Base-by-base conservation (phyloP, 345 rosid species). In the Linum tenue region DNA sequence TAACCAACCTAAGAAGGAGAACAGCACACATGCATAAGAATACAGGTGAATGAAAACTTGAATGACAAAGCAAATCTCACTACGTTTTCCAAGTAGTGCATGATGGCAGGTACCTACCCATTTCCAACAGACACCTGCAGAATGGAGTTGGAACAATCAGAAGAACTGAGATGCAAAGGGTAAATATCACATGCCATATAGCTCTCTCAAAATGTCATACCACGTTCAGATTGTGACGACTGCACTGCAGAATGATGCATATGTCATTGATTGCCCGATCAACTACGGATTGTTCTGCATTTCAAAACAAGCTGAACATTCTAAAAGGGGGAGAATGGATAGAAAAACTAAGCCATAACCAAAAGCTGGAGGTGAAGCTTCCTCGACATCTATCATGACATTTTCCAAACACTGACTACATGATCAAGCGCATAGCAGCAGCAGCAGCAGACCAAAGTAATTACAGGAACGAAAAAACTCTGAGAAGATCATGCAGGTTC, bases 181-280 rank as follows among this genome's bases (percentile, higher is more conserved):
- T 5, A 37, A 43, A 41, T 39, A 42, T 61, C 59, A 62, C 17
- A 41, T 15, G 41, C 22, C 4, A 39, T 9, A 48, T 8, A 63
- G 22, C 11, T 4, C 16, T 31, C 39, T 1, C 39, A 12, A 38
- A 3, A n/a, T 22, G 8, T 63, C 61, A 55, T 69, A 79, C 98
- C 91, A 92, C 98, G 63, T 90, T 90, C 63, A 92, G 78, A 80
- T 90, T 80, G 85, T 86, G 94, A 42, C 98, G 91, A 70, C 97
- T 90, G 85, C 97, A 92, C 16, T 78, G 84, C 57, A 92, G 79
- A 79, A 92, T 82, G 71, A 86, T 88, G 79, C 98, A 92, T 67
- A 88, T 77, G 71, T 90, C 96, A 63, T 82, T 89, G 70, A 92
- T 85, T 43, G 98, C 97, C 0, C 83, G 81, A 75, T 92, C 97